Base-by-base conservation (phyloP, 2,329 filamentous ascomycete genomes). In the Hymenoscyphus linearis region DNA sequence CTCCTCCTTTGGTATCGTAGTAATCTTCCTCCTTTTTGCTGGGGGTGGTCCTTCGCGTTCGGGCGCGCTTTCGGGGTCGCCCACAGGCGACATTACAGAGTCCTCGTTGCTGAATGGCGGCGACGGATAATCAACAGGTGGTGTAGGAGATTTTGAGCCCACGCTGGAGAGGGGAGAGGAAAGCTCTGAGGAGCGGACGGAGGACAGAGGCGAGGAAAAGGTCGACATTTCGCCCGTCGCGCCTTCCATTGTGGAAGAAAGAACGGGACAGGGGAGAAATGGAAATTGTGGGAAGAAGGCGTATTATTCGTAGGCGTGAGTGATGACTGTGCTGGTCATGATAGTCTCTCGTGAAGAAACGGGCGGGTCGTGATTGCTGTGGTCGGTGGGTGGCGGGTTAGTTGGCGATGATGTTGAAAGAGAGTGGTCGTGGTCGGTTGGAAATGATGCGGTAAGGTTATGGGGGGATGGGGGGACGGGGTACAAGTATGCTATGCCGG, bases 1-100 rank as follows among this genome's bases (percentile, higher is more conserved):
- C 69, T 91, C 88, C 70, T 89, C 81, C 71, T 85, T 85, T 66
- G 82, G 80, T 50, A 50, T 13, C 62, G 83, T 80, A 62, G 80
- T 78, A 60, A 88, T 82, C 72, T 86, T 87, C 70, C 89, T 86
- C 75, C 89, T 89, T 80, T 96, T 96, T 59, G 86, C 79, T 35
- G 90, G 89, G 40, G 86, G 86, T 9, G 81, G 83, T 57, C 84
- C 85, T 69, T 90, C 86, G 72, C 55, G 37, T 62, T 69, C 67
- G 14, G 55, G 54, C 35, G 60, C 44, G 40, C 37, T 57, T 12
- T 64, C 62, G 40, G 65, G 57, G 47, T 67, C 67, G 55, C 66
- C 67, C 25, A 63, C 59, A 55, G 65, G 61, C 16, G 67, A 63
- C 22, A 64, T 36, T 13, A 31, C 55, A 14, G 57, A 12, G 63